phyloP scores from a whole-genome alignment of 2,329 filamentous ascomycete genomes.

The Blastomyces gilchristii region DNA sequence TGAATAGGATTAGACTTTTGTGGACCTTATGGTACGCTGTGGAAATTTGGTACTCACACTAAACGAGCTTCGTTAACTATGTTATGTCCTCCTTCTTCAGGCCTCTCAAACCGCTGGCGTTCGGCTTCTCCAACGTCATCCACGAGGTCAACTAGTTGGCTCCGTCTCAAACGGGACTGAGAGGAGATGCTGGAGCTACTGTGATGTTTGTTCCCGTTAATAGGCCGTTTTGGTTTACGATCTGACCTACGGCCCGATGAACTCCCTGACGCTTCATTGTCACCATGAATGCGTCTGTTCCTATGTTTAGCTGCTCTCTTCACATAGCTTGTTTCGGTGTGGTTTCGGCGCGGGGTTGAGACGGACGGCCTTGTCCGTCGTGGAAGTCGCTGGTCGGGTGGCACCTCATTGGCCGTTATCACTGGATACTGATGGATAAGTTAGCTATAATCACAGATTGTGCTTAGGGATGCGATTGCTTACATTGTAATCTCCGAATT shows the following conservation, averaged over 20 bases:
- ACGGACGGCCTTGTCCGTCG: constrained; percentile 46
- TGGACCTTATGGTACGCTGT: not conserved
- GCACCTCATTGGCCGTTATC: constrained; percentile 70
- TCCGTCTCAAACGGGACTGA: constrained; percentile 42
- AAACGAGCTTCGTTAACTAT: constrained; percentile 44
- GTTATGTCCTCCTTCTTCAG: constrained; percentile 49
- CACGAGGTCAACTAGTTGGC: constrained; percentile 57
- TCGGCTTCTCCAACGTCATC: constrained; percentile 57
- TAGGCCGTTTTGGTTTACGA: constrained; percentile 7
- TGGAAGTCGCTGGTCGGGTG: constrained; percentile 46
- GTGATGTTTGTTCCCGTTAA: constrained; percentile 32
- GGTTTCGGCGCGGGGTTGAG: constrained; percentile 43
- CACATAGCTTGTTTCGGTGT: constrained; percentile 24
- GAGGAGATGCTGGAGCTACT: constrained; percentile 37
- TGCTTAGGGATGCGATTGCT: constrained; percentile 31
- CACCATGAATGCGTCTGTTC: constrained; percentile 23
- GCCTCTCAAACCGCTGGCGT: constrained; percentile 50
- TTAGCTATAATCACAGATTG: constrained; percentile 20
- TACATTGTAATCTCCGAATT: constrained; percentile 76
- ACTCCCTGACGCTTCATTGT: constrained; percentile 16
- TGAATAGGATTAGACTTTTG: not conserved
- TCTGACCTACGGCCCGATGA: not conserved
- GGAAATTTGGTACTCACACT: constrained; percentile 10
- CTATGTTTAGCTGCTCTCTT: constrained; percentile 32
- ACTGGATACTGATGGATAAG: constrained; percentile 64